Percentiles rank a stretch among this genome's conserved stretches.
These are phyloP conservation scores for Cyclospora cayetanensis DNA, from an alignment of 169 alveolate species.

Conservation along the genomic window DNA sequence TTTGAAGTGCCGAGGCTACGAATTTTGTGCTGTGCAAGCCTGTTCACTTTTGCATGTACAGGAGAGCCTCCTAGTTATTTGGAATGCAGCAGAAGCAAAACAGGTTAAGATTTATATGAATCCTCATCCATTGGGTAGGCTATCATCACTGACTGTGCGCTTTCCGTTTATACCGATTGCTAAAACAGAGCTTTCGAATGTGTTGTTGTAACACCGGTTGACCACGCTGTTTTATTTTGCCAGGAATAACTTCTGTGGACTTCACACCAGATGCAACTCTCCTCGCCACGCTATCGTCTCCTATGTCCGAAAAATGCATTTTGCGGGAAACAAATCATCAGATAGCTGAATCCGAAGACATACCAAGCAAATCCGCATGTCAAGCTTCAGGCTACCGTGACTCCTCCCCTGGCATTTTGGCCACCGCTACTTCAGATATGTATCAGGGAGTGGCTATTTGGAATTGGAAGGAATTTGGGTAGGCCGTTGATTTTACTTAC, in stretches of 20 bases:
- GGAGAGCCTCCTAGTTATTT: slow-evolving; percentile 88
- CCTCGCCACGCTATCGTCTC: slow-evolving; percentile 69
- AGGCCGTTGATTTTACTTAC: neutral
- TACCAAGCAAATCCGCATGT: neutral
- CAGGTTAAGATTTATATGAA: slow-evolving; percentile 85
- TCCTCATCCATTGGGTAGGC: slow-evolving; percentile 82
- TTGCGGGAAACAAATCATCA: neutral
- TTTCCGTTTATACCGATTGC: neutral
- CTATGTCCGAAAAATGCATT: slow-evolving; percentile 1
- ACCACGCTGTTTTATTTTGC: neutral
- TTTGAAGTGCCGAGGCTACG: too few relatives aligned
- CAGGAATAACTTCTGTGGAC: slow-evolving; percentile 82
- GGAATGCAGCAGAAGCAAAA: slow-evolving; percentile 89
- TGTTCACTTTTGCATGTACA: slow-evolving; percentile 66
- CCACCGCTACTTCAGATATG: neutral
- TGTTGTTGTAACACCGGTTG: neutral
- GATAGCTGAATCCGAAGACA: neutral
- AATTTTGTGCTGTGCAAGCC: too few relatives aligned
- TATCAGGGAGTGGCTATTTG: slow-evolving; percentile 71
- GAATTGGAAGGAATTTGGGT: slow-evolving; percentile 68
- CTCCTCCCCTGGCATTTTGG: neutral
- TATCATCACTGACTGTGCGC: neutral
- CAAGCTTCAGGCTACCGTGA: neutral
- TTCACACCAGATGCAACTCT: slow-evolving; percentile 68
- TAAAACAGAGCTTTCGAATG: neutral